phyloP scores from a whole-genome alignment of 331 rosid species.

The Pyrus hybrid region DNA sequence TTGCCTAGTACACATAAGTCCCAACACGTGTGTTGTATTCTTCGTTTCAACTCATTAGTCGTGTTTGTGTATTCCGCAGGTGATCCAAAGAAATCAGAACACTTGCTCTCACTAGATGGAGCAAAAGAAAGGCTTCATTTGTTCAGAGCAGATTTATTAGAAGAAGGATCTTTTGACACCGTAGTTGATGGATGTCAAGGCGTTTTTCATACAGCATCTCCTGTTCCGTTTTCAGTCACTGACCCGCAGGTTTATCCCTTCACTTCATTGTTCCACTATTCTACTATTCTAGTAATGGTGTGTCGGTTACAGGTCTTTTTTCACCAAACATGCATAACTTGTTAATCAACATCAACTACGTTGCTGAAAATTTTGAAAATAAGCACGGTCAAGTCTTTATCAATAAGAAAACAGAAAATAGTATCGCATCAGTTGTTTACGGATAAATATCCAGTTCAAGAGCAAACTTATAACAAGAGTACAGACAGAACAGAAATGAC shows the following conservation, averaged over 20 bases:
- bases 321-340: background rate
- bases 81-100: background rate
- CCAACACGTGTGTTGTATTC: background rate
- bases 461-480: too few relatives aligned
- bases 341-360: background rate
- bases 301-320: too few relatives aligned
- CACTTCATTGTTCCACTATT: background rate
- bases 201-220: slow-evolving; percentile 5
- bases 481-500: too few relatives aligned
- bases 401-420: background rate
- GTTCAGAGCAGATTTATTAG: background rate
- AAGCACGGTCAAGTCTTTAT: background rate
- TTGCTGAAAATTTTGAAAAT: background rate
- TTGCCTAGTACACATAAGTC: background rate
- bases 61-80: background rate
- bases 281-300: background rate
- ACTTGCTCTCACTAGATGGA: background rate
- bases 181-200: slow-evolving; percentile 22
- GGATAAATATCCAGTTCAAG: too few relatives aligned
- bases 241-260: background rate
- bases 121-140: slow-evolving; percentile 3
- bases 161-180: slow-evolving; percentile 40
- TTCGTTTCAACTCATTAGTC: background rate
- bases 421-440: too few relatives aligned
- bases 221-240: background rate